Evolutionary conservation across 257 asterid genomes (phyloP).

Genomic region (Nicotiana tomentosiformis): DNA sequence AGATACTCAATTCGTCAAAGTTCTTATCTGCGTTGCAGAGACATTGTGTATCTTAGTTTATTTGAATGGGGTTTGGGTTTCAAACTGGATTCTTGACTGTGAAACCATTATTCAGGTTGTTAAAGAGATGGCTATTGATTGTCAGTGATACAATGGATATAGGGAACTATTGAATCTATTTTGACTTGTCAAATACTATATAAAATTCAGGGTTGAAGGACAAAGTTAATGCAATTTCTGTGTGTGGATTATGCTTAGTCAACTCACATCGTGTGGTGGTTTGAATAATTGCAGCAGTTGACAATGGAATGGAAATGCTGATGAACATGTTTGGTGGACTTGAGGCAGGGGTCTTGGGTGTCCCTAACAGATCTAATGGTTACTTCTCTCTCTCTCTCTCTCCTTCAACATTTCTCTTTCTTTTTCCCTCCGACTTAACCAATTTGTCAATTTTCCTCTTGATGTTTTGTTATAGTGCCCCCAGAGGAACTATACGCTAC

Average conservation of each 20-base stretch:
- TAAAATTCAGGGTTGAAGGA: background rate
- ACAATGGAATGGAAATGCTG: slow-evolving; percentile 35
- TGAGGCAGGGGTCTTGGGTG: slow-evolving; percentile 33
- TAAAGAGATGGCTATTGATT: background rate
- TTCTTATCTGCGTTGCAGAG: background rate
- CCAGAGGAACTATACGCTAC: slow-evolving; percentile 44
- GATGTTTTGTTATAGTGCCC: slow-evolving; percentile 26
- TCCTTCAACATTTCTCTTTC: background rate
- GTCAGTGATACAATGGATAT: background rate
- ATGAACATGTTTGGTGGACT: slow-evolving; percentile 51
- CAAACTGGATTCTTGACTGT: slow-evolving; percentile 3
- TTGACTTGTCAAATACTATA: background rate
- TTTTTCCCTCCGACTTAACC: background rate
- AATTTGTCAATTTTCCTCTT: background rate
- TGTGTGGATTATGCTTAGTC: background rate
- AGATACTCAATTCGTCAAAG: background rate
- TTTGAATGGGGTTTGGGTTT: background rate
- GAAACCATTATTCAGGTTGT: slow-evolving; percentile 1
- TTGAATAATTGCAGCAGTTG: slow-evolving; percentile 11
- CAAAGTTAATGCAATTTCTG: background rate
- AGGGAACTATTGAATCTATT: background rate
- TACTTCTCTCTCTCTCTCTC: background rate
- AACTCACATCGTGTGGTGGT: slow-evolving; percentile 2
- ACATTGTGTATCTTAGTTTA: background rate
- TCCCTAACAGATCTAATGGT: slow-evolving; percentile 35